phyloP scores from a whole-genome alignment of 495 filamentous ascomycete genomes.

The Daldinia loculata region DNA sequence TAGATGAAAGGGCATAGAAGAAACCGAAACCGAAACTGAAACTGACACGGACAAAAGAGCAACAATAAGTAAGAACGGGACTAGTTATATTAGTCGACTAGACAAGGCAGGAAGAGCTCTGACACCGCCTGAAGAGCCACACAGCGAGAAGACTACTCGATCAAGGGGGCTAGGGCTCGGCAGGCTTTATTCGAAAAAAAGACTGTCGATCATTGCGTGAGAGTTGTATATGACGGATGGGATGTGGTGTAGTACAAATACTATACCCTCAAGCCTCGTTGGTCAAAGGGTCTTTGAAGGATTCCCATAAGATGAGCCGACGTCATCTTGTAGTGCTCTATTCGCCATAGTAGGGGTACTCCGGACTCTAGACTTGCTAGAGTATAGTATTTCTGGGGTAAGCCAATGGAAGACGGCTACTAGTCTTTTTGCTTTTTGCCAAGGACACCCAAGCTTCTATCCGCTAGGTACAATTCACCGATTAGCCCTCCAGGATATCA shows the following conservation, averaged over 20 bases:
- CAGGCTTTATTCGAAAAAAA: constrained; percentile 17
- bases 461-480: constrained; percentile 6
- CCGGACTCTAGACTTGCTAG: constrained; percentile 17
- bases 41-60: neutral
- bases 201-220: constrained; percentile 37
- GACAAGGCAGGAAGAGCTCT: neutral
- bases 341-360: constrained; percentile 19
- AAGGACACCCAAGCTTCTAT: constrained; percentile 18
- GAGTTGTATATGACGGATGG: constrained; percentile 22
- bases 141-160: neutral
- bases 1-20: constrained; percentile 6
- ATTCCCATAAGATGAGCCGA: constrained; percentile 24
- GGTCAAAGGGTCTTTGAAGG: constrained; percentile 14
- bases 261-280: constrained; percentile 25
- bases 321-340: constrained; percentile 25
- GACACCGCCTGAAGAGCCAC: neutral
- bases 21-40: constrained; percentile 3
- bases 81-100: constrained; percentile 29
- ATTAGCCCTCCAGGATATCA: neutral
- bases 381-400: constrained; percentile 27
- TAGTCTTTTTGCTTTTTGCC: constrained; percentile 10
- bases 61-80: constrained; percentile 13
- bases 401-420: constrained; percentile 21
- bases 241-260: constrained; percentile 18
- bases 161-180: constrained; percentile 6